Evolutionary conservation across 345 rosid species (phyloP), one percentile per base, ranked within the genome.

Genomic region (Linum usitatissimum): DNA sequence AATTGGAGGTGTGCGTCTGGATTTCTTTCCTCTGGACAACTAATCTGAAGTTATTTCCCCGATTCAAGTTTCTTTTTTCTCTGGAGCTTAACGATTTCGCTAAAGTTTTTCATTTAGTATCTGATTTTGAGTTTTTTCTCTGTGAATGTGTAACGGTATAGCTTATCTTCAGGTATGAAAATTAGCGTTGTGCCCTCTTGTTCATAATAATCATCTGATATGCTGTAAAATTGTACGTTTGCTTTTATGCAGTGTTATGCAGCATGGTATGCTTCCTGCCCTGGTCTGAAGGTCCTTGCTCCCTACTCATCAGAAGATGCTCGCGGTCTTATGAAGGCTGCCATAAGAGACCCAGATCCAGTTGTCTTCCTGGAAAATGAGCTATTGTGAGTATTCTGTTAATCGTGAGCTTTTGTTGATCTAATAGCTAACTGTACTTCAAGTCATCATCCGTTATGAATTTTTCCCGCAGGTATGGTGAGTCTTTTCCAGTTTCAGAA

Each of bases 351-450:
- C 74, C 96, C 99, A 53, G 97, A 84, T 73, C 96, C 97, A 53
- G 92, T 93, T 69, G 87, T 87, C 71, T 83, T 93, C 85, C 96
- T 87, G 56, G 97, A 93, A 79, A 93, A 93, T 73, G 99, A 90
- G 78, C 65, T 90, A 68, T 70, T 90, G 99, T 90, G 75, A 76
- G 96, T 80, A 60, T 74, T 61, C 62, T 30, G 6, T 14, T 18
- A 39, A 1, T 45, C 20, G 53, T 63, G 62, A 19, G 15, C 51
- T 45, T 45, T 12, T 45, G 51, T 10, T 17, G 3, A 13, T 45
- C 17, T 10, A 45, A 15, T 45, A 10, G 51, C 51, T 45, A 10
- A 45, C 14, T 4, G 4, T 45, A 36, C 55, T 18, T 56, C 14
- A 28, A 56, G 53, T 53, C 61, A 15, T 31, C 53, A 30, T 21